phyloP scores from a whole-genome alignment of 2,329 filamentous ascomycete genomes.

The Achaetomium macrosporum region DNA sequence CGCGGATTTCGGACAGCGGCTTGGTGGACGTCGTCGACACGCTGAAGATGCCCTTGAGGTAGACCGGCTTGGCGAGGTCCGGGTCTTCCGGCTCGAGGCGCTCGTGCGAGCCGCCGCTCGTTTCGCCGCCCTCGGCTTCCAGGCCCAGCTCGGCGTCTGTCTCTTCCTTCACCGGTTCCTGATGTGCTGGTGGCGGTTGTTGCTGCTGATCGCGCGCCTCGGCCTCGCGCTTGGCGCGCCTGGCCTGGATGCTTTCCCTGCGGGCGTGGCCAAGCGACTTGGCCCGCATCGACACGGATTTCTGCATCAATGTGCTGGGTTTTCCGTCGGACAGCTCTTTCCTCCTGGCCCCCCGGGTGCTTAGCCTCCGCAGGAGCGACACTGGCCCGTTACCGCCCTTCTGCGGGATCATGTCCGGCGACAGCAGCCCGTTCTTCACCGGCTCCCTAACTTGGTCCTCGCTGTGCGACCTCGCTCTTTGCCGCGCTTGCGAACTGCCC shows the following conservation, averaged over 20 bases:
- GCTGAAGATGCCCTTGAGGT: constrained; percentile 92
- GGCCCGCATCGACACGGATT: constrained; percentile 63
- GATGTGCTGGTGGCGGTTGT: not conserved
- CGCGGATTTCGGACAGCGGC: constrained; percentile 75
- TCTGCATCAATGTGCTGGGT: constrained; percentile 47
- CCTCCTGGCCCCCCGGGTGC: constrained; percentile 69
- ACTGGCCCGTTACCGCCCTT: constrained; percentile 66
- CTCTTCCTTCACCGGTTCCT: constrained; percentile 79
- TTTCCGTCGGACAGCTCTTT: constrained; percentile 54
- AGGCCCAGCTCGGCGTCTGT: constrained; percentile 66
- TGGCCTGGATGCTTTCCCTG: constrained; percentile 85
- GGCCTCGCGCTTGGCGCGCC: constrained; percentile 58
- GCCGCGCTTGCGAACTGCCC: constrained; percentile 61
- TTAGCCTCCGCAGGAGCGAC: constrained; percentile 73
- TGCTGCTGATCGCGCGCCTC: constrained; percentile 30
- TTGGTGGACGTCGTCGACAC: constrained; percentile 95
- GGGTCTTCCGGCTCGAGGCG: constrained; percentile 51
- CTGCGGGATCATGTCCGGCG: constrained; percentile 45
- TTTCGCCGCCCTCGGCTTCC: constrained; percentile 22
- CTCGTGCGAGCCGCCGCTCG: constrained; percentile 54
- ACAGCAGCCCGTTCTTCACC: constrained; percentile 59
- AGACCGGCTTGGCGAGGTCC: constrained; percentile 87
- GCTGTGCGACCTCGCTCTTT: constrained; percentile 85
- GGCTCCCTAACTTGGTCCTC: constrained; percentile 82
- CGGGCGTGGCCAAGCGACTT: constrained; percentile 87